Evolutionary conservation across 192 early-diverging fungal species (phyloP).

Genomic region (Allomyces macrogynus): DNA sequence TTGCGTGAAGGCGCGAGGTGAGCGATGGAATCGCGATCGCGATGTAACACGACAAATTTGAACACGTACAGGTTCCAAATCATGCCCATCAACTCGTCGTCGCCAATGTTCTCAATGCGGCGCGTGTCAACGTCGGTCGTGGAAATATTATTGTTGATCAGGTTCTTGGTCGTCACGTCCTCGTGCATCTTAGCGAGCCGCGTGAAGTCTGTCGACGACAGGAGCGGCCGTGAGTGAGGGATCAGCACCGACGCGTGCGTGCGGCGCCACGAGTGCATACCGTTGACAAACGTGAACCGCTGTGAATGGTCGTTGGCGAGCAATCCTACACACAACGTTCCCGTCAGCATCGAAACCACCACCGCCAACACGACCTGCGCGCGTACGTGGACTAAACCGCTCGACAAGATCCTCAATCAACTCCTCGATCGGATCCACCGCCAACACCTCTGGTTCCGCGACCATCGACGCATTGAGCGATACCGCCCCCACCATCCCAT

Average conservation of each 20-base stretch:
- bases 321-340: not conserved
- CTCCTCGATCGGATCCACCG: no score
- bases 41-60: not conserved
- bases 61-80: not conserved
- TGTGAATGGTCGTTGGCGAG: not conserved
- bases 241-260: no score
- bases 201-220: not conserved
- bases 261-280: not conserved
- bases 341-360: no score
- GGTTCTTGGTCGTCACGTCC: not conserved
- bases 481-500: no score
- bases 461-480: no score
- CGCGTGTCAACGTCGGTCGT: not conserved
- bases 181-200: not conserved
- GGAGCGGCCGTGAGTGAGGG: no score
- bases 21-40: no score
- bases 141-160: not conserved
- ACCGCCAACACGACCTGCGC: no score
- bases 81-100: not conserved
- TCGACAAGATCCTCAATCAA: no score
- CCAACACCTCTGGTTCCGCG: no score
- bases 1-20: no score
- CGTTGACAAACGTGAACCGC: not conserved
- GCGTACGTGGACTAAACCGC: no score
- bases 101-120: not conserved